These are phyloP conservation scores for Phytophthora boehmeriae DNA, from an alignment of 352 stramenopile genomes.

Conservation along the genomic window DNA sequence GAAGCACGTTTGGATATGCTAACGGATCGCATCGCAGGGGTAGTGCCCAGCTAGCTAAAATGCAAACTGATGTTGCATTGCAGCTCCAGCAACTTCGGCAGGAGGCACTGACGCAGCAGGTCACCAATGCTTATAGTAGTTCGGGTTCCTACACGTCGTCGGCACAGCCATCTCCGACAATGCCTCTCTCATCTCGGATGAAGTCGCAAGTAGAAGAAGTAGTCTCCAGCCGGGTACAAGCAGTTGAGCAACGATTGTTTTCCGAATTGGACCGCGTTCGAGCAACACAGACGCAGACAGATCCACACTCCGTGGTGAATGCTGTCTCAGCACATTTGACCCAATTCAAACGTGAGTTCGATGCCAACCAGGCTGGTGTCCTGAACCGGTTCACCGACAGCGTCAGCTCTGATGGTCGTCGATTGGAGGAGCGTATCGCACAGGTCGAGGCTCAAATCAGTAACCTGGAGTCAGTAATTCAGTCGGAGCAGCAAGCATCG, in stretches of 20 bases:
- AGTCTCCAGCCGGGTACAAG: constrained; percentile 36
- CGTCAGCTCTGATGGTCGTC: constrained; percentile 49
- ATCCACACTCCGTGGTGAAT: constrained; percentile 1
- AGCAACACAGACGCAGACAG: not conserved
- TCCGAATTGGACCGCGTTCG: constrained; percentile 40
- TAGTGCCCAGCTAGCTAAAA: constrained; percentile 45
- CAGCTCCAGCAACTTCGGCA: constrained; percentile 42
- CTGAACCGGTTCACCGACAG: constrained; percentile 61
- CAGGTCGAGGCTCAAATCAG: constrained; percentile 59
- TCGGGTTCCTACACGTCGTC: not conserved
- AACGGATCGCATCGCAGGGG: constrained; percentile 56
- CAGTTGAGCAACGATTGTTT: constrained; percentile 36
- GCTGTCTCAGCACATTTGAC: constrained; percentile 1
- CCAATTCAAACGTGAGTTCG: constrained; percentile 64
- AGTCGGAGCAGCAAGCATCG: constrained; percentile 74
- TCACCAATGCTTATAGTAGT: not conserved
- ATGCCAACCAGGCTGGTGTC: constrained; percentile 50
- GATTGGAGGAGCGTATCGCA: constrained; percentile 60
- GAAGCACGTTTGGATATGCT: constrained; percentile 68
- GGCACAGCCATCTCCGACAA: not conserved
- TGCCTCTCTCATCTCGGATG: constrained; percentile 45
- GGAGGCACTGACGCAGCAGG: constrained; percentile 23
- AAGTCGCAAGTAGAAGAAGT: constrained; percentile 59
- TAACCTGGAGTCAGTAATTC: constrained; percentile 58
- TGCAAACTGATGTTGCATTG: constrained; percentile 44